phyloP scores from a whole-genome alignment of 805 yeast genomes.

The Osmozyma mogii region DNA sequence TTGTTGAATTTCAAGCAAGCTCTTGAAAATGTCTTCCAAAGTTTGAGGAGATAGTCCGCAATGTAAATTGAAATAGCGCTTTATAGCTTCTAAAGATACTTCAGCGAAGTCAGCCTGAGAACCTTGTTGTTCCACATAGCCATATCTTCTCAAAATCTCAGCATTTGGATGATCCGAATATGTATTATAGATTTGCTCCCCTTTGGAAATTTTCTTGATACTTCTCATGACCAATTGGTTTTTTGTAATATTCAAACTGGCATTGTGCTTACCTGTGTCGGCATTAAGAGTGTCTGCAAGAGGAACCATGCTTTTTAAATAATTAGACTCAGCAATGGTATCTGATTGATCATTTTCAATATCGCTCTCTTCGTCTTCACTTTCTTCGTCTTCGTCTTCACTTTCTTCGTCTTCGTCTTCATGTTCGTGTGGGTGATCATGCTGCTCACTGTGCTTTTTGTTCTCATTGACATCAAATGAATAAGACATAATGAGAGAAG shows the following conservation, averaged over 20 bases:
- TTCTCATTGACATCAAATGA: constrained; percentile 70
- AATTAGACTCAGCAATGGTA: constrained; percentile 21
- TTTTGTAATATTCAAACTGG: constrained; percentile 49
- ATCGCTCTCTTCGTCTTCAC: constrained; percentile 3
- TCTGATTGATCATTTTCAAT: constrained; percentile 4
- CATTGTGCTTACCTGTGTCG: constrained; percentile 70
- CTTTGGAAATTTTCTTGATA: constrained; percentile 46
- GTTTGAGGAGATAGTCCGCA: constrained; percentile 15
- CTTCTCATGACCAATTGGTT: constrained; percentile 64
- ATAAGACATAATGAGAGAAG: constrained; percentile 79
- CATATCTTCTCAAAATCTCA: constrained; percentile 86
- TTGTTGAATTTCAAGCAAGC: constrained; percentile 23
- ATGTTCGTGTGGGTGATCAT: constrained; percentile 13
- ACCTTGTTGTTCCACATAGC: constrained; percentile 73
- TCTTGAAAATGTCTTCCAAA: constrained; percentile 29
- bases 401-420: constrained; percentile 6
- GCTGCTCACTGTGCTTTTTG: constrained; percentile 19
- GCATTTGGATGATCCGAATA: constrained; percentile 89
- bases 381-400: not conserved
- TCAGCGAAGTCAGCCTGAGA: constrained; percentile 80
- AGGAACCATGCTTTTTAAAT: constrained; percentile 82
- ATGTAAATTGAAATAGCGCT: constrained; percentile 21
- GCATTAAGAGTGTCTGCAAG: constrained; percentile 88
- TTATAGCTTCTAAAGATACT: constrained; percentile 40
- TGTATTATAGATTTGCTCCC: constrained; percentile 77